Evolutionary conservation across 306 rosid species (phyloP), one percentile per base, ranked within the genome.

Genomic region (Lathyrus aphaca): DNA sequence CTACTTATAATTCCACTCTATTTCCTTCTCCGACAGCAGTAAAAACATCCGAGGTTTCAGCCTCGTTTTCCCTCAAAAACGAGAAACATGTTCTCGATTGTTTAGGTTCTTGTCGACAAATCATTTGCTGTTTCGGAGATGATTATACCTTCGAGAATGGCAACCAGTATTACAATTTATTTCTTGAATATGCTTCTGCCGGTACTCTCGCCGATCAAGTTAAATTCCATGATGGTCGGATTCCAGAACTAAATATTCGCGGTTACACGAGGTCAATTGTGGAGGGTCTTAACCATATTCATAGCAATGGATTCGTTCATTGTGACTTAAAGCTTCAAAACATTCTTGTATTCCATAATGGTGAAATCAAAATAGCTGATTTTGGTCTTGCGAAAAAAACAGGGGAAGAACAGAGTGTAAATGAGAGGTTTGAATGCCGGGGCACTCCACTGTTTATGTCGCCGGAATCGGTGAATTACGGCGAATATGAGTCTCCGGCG

Each of bases 381-480:
- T 91, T 95, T 10, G 99, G 99, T 11, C 80, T 95, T 0, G 84
- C 99, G 0, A 91, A 77, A 76, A 76, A 72, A 15, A 30, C 85
- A 69, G 84, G 72, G 69, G 79, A n/a, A 48, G 25, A 74, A 66
- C 85, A 70, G 89, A 73, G 81, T 38, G 23, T 21, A 1, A 21
- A 21, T 21, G 23, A 21, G 23, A 29, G 12, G 69, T 65, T 46
- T 6, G 87, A 88, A 43, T 74, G 84, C 62, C 80, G 91, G 64
- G 99, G 99, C 0, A 91, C 99, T 17, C 99, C 99, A 7, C 48
- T 95, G 46, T 87, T 73, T 23, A 87, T 95, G 97, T 79, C 99
- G 13, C 99, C 99, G 69, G 99, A 95, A 70, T 77, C 92, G 0
- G 95, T 95, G 0, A 87, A 69, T 64, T 69, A 51, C 37, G 78